phyloP scores from a whole-genome alignment of 352 stramenopile species.

The Phytophthora palmivora region DNA sequence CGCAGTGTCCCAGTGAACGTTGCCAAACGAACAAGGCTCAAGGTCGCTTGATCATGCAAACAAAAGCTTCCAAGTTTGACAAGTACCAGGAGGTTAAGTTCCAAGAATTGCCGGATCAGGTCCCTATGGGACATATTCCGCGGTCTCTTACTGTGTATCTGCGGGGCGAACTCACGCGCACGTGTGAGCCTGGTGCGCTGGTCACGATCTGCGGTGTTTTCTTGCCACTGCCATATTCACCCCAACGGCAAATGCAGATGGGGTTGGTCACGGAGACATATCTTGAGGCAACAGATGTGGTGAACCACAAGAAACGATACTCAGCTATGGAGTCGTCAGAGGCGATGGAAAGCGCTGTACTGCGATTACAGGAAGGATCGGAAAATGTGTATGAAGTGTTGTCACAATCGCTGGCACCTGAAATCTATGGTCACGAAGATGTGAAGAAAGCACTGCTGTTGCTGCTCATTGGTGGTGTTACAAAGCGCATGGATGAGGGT shows the following conservation, averaged over 20 bases:
- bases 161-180: slow-evolving; percentile 93
- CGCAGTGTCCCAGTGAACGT: slow-evolving; percentile 89
- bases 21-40: slow-evolving; percentile 87
- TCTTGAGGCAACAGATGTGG: slow-evolving; percentile 95
- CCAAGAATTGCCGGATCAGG: slow-evolving; percentile 92
- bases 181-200: slow-evolving; percentile 95
- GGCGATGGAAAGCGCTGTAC: slow-evolving; percentile 81
- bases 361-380: slow-evolving; percentile 68
- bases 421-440: slow-evolving; percentile 99
- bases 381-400: slow-evolving; percentile 94
- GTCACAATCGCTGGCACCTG: slow-evolving; percentile 96
- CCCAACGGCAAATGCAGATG: slow-evolving; percentile 96
- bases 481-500: slow-evolving; percentile 91
- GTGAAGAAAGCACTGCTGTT: slow-evolving; percentile 99
- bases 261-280: slow-evolving; percentile 98
- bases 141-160: slow-evolving; percentile 93
- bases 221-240: slow-evolving; percentile 91
- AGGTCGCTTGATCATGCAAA: slow-evolving; percentile 94
- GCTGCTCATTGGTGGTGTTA: slow-evolving; percentile 95
- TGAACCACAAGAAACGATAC: slow-evolving; percentile 98
- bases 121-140: slow-evolving; percentile 99
- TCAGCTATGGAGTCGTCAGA: slow-evolving; percentile 92
- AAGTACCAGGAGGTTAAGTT: slow-evolving; percentile 99
- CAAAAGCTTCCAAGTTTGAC: slow-evolving; percentile 97
- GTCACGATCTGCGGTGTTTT: slow-evolving; percentile 98